Evolutionary conservation across 495 filamentous ascomycete genomes (phyloP), one percentile per base, ranked within the genome.

Genomic region (Tuber borchii): DNA sequence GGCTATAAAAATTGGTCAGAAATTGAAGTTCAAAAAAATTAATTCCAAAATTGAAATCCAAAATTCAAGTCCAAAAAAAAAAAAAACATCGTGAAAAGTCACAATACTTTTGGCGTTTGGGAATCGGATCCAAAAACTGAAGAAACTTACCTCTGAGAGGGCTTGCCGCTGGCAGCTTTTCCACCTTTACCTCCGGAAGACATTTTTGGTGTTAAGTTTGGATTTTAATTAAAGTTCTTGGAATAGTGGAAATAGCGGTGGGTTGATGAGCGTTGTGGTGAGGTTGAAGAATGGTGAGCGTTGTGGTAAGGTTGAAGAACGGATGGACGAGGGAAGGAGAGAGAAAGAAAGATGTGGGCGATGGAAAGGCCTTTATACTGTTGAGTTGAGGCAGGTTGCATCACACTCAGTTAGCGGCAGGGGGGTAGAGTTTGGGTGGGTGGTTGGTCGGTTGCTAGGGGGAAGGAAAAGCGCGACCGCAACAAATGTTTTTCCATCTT

Each of bases 1-100:
- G 96, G 77, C 95, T 98, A 81, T 74, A 80, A 74, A 71, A 78
- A 43, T 73, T 51, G 80, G 83, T 87, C 80, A 87, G 84, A 78
- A 83, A 83, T 77, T 56, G 19, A 37, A 65, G 56, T 40, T 69
- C 39, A 77, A 82, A 79, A 70, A 37, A 40, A 40, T 73, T 61
- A 79, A 79, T 61, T 69, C 71, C 56, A 71, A 81, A 83, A 78
- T 48, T 76, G 78, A 83, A 83, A 82, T 81, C 78, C 83, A 73
- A 43, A 78, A 78, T 65, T 75, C 42, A 77, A 73, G 51, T 37
- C 44, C 39, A 42, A 42, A 42, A 8, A 7, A 76, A 75, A 34
- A 69, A 71, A 76, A 70, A n/a, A 68, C 71, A 69, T 73, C 72
- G 69, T 45, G 74, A 72, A 75, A 84, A 79, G 42, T 43, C 85